Evolutionary conservation across 2,329 filamentous ascomycete genomes (phyloP).

Genomic region (Monilinia fructigena): DNA sequence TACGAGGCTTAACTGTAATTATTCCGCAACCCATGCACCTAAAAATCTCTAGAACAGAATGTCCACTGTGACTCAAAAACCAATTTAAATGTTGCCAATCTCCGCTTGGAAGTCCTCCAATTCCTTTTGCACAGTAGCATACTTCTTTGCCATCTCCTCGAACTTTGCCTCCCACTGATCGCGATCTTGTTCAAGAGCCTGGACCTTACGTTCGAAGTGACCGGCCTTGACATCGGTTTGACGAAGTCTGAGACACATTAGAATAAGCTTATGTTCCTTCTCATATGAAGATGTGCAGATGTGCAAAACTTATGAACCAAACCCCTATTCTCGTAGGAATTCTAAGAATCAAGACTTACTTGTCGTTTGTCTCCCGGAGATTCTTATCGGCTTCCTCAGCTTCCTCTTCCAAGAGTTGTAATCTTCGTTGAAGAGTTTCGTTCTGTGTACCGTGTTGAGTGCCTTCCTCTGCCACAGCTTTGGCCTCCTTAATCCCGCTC

Average conservation of each 20-base stretch:
- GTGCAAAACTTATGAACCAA: constrained; percentile 18
- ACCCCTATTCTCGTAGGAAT: constrained; percentile 11
- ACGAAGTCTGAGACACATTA: constrained; percentile 68
- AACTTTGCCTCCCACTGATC: constrained; percentile 98
- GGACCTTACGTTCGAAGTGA: constrained; percentile 98
- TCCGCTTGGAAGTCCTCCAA: constrained; percentile 86
- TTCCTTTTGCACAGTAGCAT: constrained; percentile 80
- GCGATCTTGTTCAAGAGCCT: constrained; percentile 86
- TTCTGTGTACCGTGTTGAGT: constrained; percentile 82
- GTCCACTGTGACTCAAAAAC: constrained; percentile 20
- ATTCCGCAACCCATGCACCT: constrained; percentile 29
- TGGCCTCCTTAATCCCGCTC: constrained; percentile 76
- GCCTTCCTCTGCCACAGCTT: constrained; percentile 81
- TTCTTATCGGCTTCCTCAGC: constrained; percentile 96
- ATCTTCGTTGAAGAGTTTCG: constrained; percentile 85
- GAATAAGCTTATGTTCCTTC: constrained; percentile 27
- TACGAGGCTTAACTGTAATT: constrained; percentile 34
- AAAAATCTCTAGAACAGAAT: constrained; percentile 28
- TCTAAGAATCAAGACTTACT: constrained; percentile 60
- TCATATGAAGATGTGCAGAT: constrained; percentile 16
- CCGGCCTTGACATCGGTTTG: constrained; percentile 99
- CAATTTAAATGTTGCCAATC: constrained; percentile 81
- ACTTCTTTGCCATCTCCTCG: constrained; percentile 95
- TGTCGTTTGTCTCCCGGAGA: constrained; percentile 95
- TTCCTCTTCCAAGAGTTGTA: constrained; percentile 97